phyloP scores from a whole-genome alignment of 2,329 filamentous ascomycete species.

The Microsporum canis region DNA sequence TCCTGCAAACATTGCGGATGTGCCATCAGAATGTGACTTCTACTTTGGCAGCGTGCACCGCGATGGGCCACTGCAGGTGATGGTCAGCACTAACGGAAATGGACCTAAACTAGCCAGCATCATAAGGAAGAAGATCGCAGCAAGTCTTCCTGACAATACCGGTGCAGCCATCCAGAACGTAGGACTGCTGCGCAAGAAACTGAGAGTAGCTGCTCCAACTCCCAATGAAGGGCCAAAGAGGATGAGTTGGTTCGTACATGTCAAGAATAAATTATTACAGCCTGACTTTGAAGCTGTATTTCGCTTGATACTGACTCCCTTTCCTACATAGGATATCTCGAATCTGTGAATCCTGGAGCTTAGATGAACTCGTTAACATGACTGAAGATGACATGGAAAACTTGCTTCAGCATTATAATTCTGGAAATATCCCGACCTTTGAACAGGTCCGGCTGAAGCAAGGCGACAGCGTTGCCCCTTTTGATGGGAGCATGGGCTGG shows the following conservation, averaged over 20 bases:
- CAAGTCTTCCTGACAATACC: conserved; percentile 61
- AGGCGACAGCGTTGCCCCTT: conserved; percentile 10
- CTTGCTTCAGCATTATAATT: conserved; percentile 55
- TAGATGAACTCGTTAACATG: conserved; percentile 68
- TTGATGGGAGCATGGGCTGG: conserved; percentile 22
- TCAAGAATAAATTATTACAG: not conserved
- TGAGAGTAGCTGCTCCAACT: conserved; percentile 64
- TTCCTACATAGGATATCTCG: conserved; percentile 57
- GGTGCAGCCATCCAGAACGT: conserved; percentile 79
- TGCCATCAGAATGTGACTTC: conserved; percentile 93
- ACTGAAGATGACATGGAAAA: conserved; percentile 66
- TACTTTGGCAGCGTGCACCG: conserved; percentile 96
- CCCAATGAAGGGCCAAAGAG: conserved; percentile 67
- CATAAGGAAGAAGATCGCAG: conserved; percentile 71
- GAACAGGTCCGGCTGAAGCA: conserved; percentile 15
- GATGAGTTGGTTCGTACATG: conserved; percentile 64
- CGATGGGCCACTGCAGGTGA: conserved; percentile 90
- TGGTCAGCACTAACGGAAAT: conserved; percentile 98
- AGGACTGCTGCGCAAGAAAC: conserved; percentile 63
- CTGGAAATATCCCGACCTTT: conserved; percentile 16
- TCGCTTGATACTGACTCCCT: not conserved
- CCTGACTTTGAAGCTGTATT: not conserved
- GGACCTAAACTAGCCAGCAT: conserved; percentile 83
- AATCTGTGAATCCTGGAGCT: conserved; percentile 68
- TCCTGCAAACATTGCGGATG: conserved; percentile 91